Base-by-base conservation (phyloP, 202 grass and related monocot genomes). In the Miscanthus sacchariflorus region DNA sequence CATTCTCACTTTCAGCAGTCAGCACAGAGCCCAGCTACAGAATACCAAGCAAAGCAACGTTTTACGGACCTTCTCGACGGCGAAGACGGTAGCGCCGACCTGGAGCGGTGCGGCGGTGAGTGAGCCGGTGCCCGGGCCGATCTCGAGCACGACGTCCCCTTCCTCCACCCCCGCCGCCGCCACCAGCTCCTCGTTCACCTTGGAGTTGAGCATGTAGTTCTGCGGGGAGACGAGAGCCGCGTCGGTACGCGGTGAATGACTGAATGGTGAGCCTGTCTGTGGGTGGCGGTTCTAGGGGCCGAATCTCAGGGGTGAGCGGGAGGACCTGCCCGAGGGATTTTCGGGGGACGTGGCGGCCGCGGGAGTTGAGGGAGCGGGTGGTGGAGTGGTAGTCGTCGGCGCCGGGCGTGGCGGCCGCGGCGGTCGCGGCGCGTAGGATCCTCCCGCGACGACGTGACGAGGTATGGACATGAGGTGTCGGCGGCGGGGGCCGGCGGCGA, bases 281-380 rank as follows among this genome's bases (percentile, higher is more conserved):
- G 61, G 23, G 61, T 5, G 1, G 24, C 61, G 61, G 7, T 45
- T 45, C 8, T 45, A 45, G 43, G 43, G 9, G 3, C 6, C 9
- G 36, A 33, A 0, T 15, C 6, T 15, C 12, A 3, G 38, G 7
- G 12, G n/a, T 12, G 76, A 40, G 21, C 5, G n/a, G 11, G 43
- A 18, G 39, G 83, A 96, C 96, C 94, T 99, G 97, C 3, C 94
- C 94, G 63, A 99, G 97, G 44, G 92, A 99, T 80, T 96, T 99
- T 45, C 91, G 95, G 8, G 97, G 92, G 61, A 84, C 83, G 74
- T 92, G 81, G 81, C 96, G 94, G 54, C 88, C 96, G 35, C 83
- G 73, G 82, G 97, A 94, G 83, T 99, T 96, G 86, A 99, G 94
- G 9, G 97, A 88, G 84, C 83, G 90, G 64, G 95, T 74, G 30